Evolutionary conservation across 495 filamentous ascomycete genomes (phyloP).

Genomic region (Gamarada debralockiae): DNA sequence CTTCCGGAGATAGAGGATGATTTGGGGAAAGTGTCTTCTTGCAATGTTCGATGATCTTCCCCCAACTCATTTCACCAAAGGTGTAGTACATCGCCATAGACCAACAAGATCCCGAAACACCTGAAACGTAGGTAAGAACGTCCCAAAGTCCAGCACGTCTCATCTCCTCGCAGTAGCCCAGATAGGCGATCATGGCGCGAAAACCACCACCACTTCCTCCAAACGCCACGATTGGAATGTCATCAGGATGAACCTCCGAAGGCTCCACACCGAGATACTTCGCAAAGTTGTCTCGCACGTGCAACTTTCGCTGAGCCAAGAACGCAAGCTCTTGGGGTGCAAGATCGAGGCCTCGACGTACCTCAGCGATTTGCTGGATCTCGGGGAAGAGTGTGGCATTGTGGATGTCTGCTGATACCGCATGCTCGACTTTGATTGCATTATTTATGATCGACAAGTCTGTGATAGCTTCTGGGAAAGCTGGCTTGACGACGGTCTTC

Average conservation of each 20-base stretch:
- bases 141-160: constrained; percentile 27
- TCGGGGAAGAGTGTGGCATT: constrained; percentile 24
- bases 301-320: constrained; percentile 15
- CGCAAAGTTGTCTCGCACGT: constrained; percentile 25
- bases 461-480: not conserved
- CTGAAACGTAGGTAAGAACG: constrained; percentile 25
- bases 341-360: constrained; percentile 24
- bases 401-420: constrained; percentile 16
- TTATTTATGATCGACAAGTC: not conserved
- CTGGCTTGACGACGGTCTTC: not conserved
- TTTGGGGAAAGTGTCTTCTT: constrained; percentile 17
- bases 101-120: constrained; percentile 30
- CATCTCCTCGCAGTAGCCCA: constrained; percentile 28
- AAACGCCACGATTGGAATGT: constrained; percentile 25
- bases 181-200: constrained; percentile 25
- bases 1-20: constrained; percentile 24
- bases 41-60: constrained; percentile 16
- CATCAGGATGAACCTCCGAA: constrained; percentile 24
- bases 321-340: constrained; percentile 21
- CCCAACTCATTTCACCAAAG: constrained; percentile 7
- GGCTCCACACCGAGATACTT: constrained; percentile 24
- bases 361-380: constrained; percentile 17
- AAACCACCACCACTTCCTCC: constrained; percentile 29
- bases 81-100: constrained; percentile 23
- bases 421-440: not conserved